Percentiles rank a stretch among this genome's conserved stretches.
Conservation (phyloP, 169 alveolate species). For the Eimeria acervulina region DNA sequence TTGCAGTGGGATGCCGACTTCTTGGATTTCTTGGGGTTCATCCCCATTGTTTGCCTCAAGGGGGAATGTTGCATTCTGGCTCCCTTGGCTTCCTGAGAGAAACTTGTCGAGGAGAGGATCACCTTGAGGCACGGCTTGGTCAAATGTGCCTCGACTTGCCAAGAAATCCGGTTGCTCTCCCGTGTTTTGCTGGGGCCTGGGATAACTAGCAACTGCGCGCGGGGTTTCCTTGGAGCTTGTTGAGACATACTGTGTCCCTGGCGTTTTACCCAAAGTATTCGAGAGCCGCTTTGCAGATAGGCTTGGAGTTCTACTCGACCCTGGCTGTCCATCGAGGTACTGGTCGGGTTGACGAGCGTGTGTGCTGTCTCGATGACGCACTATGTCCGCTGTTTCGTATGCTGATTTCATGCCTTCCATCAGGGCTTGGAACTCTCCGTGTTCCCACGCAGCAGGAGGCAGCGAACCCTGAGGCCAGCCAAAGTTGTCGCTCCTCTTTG, state of each 20-base stretch:
- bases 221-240: conserved; percentile 4
- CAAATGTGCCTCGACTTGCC: conserved; percentile 66
- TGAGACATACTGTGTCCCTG: not conserved
- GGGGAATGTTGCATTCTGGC: not conserved
- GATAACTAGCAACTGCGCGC: conserved; percentile 44
- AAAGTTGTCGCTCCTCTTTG: conserved; percentile 36
- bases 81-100: not conserved
- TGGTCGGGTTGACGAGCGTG: not conserved
- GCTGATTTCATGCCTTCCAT: conserved; percentile 21
- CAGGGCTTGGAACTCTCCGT: conserved; percentile 12
- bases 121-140: not conserved
- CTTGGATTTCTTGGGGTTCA: conserved; percentile 60
- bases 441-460: conserved; percentile 11
- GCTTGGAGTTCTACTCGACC: not conserved
- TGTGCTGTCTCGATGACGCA: conserved; percentile 19
- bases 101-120: not conserved
- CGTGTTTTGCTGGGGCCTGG: not conserved
- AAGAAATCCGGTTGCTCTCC: not conserved
- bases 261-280: not conserved
- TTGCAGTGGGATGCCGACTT: conserved; percentile 20
- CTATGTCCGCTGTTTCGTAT: not conserved
- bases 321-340: not conserved
- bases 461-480: conserved; percentile 39
- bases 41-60: conserved; percentile 6
- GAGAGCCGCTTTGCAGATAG: not conserved